These are phyloP conservation scores for Triangularia setosa DNA, from an alignment of 2,329 filamentous ascomycete species.

Conservation along the genomic window DNA sequence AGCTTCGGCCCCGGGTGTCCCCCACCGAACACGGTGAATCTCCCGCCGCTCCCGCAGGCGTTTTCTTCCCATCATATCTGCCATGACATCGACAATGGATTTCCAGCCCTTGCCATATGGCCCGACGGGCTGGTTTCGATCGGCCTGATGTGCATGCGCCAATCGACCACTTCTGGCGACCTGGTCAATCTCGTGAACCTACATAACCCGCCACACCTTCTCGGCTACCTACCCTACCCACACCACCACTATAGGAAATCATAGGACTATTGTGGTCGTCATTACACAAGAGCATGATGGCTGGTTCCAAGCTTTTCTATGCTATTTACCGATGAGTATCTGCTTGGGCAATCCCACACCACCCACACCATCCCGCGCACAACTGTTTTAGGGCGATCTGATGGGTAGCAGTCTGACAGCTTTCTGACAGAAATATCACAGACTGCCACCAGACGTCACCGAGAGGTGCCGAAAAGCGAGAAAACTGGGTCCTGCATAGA, in stretches of 20 bases:
- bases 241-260: not conserved
- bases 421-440: conserved; percentile 1
- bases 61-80: not conserved
- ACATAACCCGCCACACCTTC: not conserved
- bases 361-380: not conserved
- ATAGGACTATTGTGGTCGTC: not conserved
- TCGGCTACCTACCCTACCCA: not conserved
- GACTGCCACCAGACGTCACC: not conserved
- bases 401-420: not conserved
- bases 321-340: not conserved
- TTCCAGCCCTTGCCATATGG: not conserved
- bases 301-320: not conserved
- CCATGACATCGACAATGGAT: not conserved
- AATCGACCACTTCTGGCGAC: not conserved
- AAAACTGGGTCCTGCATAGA: not conserved
- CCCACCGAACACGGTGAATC: not conserved
- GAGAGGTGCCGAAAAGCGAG: not conserved
- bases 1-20: not conserved
- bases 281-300: not conserved
- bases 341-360: not conserved
- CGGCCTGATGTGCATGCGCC: not conserved
- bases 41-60: not conserved
- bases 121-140: not conserved
- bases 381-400: not conserved
- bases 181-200: not conserved